A percentile compares a stretch with the other conserved stretches of the same genome.
Conservation (phyloP, 2,329 filamentous ascomycete genomes). For the Ophiostoma sp. region DNA sequence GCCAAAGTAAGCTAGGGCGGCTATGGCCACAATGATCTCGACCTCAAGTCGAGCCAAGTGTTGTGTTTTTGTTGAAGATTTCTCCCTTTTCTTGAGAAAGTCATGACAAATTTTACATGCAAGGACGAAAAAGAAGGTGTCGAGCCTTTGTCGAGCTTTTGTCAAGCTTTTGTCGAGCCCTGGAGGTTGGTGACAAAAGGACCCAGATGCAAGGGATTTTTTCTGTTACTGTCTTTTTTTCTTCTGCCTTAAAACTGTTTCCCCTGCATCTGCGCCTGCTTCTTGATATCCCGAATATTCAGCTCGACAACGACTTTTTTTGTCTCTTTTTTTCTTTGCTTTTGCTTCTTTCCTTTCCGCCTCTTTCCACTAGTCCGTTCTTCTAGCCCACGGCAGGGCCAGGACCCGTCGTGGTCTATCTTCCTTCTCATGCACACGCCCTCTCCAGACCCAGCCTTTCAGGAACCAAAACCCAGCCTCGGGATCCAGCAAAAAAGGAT, state of each 20-base stretch:
- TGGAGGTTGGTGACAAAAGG: background rate
- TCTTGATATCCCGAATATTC: background rate
- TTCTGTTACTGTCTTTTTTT: background rate
- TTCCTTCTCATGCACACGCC: conserved; percentile 10
- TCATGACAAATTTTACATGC: background rate
- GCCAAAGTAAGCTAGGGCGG: background rate
- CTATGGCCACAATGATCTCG: background rate
- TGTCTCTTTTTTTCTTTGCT: background rate
- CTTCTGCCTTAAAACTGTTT: background rate
- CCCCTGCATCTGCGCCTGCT: background rate
- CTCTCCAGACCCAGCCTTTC: background rate
- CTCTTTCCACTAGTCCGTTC: background rate
- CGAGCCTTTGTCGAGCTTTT: background rate
- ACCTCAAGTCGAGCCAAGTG: background rate
- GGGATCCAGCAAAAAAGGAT: background rate
- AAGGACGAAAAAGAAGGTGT: background rate
- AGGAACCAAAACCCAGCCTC: background rate
- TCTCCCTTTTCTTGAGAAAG: background rate
- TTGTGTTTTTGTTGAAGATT: background rate
- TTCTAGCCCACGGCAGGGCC: background rate
- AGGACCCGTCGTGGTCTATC: background rate
- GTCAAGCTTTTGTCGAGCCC: background rate
- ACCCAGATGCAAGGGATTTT: background rate
- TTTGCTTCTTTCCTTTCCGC: background rate
- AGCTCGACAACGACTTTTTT: background rate